Base-by-base conservation (phyloP, 495 filamentous ascomycete species). In the Aspergillus avenaceus region DNA sequence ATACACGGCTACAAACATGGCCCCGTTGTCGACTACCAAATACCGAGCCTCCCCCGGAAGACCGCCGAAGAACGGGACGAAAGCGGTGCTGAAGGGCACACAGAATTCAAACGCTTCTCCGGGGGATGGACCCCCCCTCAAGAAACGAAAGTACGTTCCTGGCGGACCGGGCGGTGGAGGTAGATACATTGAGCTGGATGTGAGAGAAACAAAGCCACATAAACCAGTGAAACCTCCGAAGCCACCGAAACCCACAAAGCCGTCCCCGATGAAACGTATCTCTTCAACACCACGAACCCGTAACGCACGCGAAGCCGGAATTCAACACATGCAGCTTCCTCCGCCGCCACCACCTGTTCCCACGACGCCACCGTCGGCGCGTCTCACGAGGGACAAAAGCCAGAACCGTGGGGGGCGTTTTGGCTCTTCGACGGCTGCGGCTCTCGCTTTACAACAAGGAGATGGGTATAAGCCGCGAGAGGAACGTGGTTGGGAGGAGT, bases 391-490 rank as follows among this genome's bases (percentile, higher is more conserved):
- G 49, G 77, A 79, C 22, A 72, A 72, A 61, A 76, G 67, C 52
- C 73, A 69, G 55, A 74, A 58, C 57, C 78, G 63, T 36, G 72
- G 63, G 36, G 72, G 64, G 49, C 72, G 80, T 24, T 90, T 85
- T 50, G 87, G 82, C 56, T 91, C 88, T 14, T 89, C 90, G 18
- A 90, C 91, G 21, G 88, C 90, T 8, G 88, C 88, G 16, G 86
- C 87, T 4, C 86, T 88, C 29, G 90, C 90, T 21, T 80, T 90
- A 21, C 89, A 89, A 41, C 87, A 92, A 55, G 90, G 85, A 52
- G 92, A 97, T 71, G 90, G 90, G 13, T 97, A 96, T 69, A 97
- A 99, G 63, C 93, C 93, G 3, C 78, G 93, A 49, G 93, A 99
- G 66, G 93, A 99, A 68, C 84, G 91, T 47, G 87, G 88, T 12